A percentile compares a stretch with the other conserved stretches of the same genome.
These are phyloP conservation scores for Monilinia laxa DNA, from an alignment of 2,329 filamentous ascomycete genomes.

Conservation along the genomic window DNA sequence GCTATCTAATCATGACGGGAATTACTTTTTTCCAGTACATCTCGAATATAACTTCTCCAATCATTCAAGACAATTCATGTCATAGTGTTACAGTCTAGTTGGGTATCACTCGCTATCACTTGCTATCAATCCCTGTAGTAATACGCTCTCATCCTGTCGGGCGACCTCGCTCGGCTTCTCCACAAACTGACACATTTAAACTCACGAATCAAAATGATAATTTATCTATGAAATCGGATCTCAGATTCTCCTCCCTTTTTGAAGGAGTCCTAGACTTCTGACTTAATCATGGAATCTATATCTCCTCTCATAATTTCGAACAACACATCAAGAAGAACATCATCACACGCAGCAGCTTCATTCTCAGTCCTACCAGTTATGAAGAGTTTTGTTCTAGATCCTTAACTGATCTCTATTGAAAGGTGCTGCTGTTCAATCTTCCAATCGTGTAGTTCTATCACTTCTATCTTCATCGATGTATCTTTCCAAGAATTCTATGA, in stretches of 20 bases:
- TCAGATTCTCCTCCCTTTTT: constrained; percentile 17
- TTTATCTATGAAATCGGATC: constrained; percentile 10
- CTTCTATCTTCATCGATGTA: constrained; percentile 29
- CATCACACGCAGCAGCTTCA: constrained; percentile 10
- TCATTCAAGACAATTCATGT: constrained; percentile 2
- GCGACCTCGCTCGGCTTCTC: constrained; percentile 17
- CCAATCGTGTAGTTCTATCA: not conserved
- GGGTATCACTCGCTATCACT: constrained; percentile 12
- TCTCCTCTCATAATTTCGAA: constrained; percentile 13
- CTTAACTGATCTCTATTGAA: not conserved
- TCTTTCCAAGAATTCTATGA: constrained; percentile 29
- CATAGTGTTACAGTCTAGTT: constrained; percentile 14
- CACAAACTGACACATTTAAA: constrained; percentile 21
- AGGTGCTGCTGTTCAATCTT: constrained; percentile 2
- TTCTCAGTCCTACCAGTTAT: not conserved
- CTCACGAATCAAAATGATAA: constrained; percentile 18
- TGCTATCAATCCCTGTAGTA: constrained; percentile 15
- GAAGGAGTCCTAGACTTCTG: constrained; percentile 4
- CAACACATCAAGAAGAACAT: constrained; percentile 22
- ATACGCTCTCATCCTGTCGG: constrained; percentile 6
- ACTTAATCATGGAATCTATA: constrained; percentile 18
- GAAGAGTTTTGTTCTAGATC: constrained; percentile 8
- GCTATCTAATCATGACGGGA: constrained; percentile 1
- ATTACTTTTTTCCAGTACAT: not conserved
- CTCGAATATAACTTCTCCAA: constrained; percentile 9